phyloP scores from a whole-genome alignment of 352 stramenopile genomes.

The Phytopythium chamaehyphon region DNA sequence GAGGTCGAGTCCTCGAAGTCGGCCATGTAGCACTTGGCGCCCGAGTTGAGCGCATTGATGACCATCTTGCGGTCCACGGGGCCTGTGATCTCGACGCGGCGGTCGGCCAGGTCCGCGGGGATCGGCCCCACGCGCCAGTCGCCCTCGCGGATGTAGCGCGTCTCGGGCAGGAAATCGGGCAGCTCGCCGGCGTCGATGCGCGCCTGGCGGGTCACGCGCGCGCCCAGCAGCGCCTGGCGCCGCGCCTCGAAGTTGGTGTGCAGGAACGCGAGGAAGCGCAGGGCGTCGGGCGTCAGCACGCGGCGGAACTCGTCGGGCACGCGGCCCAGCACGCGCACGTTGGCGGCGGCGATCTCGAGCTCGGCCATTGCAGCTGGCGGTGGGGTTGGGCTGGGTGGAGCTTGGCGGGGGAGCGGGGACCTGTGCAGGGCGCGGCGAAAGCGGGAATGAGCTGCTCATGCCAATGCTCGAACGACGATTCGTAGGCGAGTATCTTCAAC shows the following conservation, averaged over 20 bases:
- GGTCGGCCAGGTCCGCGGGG: slow-evolving; percentile 86
- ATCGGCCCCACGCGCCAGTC: slow-evolving; percentile 76
- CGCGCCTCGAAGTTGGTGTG: slow-evolving; percentile 84
- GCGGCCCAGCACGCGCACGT: slow-evolving; percentile 84
- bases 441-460: slow-evolving; percentile 1
- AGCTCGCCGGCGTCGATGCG: slow-evolving; percentile 86
- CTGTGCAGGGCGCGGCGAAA: slow-evolving; percentile 3
- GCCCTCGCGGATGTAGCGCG: slow-evolving; percentile 77
- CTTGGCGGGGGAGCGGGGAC: not conserved
- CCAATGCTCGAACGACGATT: not conserved
- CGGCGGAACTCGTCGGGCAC: slow-evolving; percentile 73
- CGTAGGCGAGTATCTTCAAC: slow-evolving; percentile 4
- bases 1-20: slow-evolving; percentile 95
- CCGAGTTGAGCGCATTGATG: slow-evolving; percentile 96
- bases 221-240: slow-evolving; percentile 39
- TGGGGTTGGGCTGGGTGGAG: not conserved
- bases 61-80: slow-evolving; percentile 96
- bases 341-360: slow-evolving; percentile 38
- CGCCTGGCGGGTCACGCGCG: slow-evolving; percentile 52
- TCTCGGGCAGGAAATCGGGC: slow-evolving; percentile 86
- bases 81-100: slow-evolving; percentile 95
- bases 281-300: slow-evolving; percentile 88
- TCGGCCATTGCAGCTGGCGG: slow-evolving; percentile 32
- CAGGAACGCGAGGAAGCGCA: slow-evolving; percentile 91
- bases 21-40: slow-evolving; percentile 94